Conservation (phyloP, 352 stramenopile species). For the Phytophthora hybrid region DNA sequence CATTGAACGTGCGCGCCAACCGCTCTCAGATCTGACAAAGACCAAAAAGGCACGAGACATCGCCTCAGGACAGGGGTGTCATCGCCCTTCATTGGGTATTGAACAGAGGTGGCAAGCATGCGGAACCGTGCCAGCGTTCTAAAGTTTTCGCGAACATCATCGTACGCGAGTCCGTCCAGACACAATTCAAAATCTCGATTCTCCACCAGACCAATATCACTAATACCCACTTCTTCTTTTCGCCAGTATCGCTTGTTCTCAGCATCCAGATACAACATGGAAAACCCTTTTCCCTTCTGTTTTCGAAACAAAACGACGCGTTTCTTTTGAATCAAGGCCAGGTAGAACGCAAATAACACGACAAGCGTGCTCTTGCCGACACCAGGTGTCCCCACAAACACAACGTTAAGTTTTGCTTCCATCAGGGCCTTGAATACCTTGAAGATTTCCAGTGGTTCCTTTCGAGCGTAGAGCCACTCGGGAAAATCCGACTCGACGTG, state of each 20-base stretch:
- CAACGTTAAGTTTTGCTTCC: no score
- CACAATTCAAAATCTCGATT: background rate
- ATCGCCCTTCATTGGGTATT: background rate
- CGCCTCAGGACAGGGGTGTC: background rate
- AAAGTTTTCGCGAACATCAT: background rate
- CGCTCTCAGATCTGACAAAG: background rate
- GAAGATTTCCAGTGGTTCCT: no score
- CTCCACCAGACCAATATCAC: background rate
- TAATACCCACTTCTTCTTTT: background rate
- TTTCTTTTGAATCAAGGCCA: background rate
- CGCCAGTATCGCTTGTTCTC: background rate
- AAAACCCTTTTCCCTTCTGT: background rate
- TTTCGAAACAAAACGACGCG: background rate
- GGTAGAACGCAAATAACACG: background rate
- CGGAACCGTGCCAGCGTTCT: background rate
- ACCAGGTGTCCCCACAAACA: no score
- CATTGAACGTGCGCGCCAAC: background rate
- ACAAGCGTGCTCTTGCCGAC: no score
- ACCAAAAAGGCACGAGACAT: background rate
- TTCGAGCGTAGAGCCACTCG: no score
- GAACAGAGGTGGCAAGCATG: background rate
- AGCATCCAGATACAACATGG: background rate
- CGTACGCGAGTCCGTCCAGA: background rate
- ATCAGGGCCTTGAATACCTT: no score
- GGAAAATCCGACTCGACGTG: no score